Evolutionary conservation across 202 grass and related monocot genomes (phyloP), one percentile per base, ranked within the genome.

Genomic region (Hordeum pubiflorum): DNA sequence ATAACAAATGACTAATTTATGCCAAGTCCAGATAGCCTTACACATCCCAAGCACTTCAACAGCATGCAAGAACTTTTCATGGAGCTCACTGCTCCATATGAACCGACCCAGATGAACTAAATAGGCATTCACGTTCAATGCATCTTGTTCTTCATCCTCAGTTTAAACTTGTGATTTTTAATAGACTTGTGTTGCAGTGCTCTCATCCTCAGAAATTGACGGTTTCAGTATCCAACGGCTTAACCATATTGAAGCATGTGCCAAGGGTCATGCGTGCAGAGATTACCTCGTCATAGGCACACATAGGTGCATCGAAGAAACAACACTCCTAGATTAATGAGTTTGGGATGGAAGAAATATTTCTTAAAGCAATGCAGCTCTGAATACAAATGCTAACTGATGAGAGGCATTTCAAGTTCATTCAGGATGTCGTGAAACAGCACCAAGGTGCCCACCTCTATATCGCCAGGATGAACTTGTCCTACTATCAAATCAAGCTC

Each of bases 61-160:
- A 85, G 55, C 69, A 7, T 26, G 77, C 76, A 86, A 65, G 82
- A 89, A 89, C 41, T 58, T 89, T 21, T 77, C 83, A 37, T 86
- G 77, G 58, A 89, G 82, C 1, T 86, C 62, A n/a, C 3, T 18
- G 39, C 18, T 85, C 87, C 82, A 89, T 66, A 0, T 31, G 24
- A 76, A n/a, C 31, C 20, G 20, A 76, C 39, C 23, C 1, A 4
- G 24, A 39, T 84, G 81, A 33, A 65, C 52, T 52, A 44, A 38
- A 75, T n/a, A 22, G 33, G 4, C 5, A 34, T 22, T 13, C n/a
- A 22, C 8, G 22, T 62, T 72, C 6, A 2, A 10, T 21, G 40
- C 73, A 55, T 78, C 27, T 57, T 63, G 13, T 15, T 81, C 76
- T 69, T 80, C 18, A 55, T 41, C 40, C 56, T 80, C 60, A 29